Conservation (phyloP, 2,329 filamentous ascomycete species). For the Periconia macrospinosa region DNA sequence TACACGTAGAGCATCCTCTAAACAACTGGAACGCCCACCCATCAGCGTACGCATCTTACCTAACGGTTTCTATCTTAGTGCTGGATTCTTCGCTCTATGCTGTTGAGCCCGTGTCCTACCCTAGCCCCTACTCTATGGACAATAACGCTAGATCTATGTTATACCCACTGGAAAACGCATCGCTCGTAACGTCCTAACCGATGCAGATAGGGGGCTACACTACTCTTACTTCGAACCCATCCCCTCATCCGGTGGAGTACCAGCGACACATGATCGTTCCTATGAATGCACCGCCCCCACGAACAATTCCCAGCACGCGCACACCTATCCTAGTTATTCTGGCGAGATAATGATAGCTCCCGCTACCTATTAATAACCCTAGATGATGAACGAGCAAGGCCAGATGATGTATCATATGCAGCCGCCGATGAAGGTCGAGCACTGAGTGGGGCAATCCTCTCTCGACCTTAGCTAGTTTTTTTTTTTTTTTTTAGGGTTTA, state of each 20-base stretch:
- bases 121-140: slow-evolving; percentile 42
- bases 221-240: slow-evolving; percentile 40
- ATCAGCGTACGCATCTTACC: slow-evolving; percentile 35
- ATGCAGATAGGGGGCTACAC: slow-evolving; percentile 43
- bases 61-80: slow-evolving; percentile 35
- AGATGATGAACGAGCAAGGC: slow-evolving; percentile 44
- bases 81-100: slow-evolving; percentile 36
- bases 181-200: slow-evolving; percentile 39
- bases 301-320: slow-evolving; percentile 32
- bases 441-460: slow-evolving; percentile 19
- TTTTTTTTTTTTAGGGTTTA: not conserved
- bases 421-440: slow-evolving; percentile 46
- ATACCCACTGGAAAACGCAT: slow-evolving; percentile 41
- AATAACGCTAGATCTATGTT: slow-evolving; percentile 42
- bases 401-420: slow-evolving; percentile 46
- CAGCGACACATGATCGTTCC: slow-evolving; percentile 42
- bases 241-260: slow-evolving; percentile 40
- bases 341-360: slow-evolving; percentile 44
- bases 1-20: slow-evolving; percentile 35
- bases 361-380: slow-evolving; percentile 31
- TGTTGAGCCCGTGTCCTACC: slow-evolving; percentile 35
- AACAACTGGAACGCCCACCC: slow-evolving; percentile 39
- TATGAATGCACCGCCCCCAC: slow-evolving; percentile 32
- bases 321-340: slow-evolving; percentile 35
- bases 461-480: not conserved